Evolutionary conservation across 192 early-diverging fungal genomes (phyloP).

Genomic region (Backusella tuberculispora): DNA sequence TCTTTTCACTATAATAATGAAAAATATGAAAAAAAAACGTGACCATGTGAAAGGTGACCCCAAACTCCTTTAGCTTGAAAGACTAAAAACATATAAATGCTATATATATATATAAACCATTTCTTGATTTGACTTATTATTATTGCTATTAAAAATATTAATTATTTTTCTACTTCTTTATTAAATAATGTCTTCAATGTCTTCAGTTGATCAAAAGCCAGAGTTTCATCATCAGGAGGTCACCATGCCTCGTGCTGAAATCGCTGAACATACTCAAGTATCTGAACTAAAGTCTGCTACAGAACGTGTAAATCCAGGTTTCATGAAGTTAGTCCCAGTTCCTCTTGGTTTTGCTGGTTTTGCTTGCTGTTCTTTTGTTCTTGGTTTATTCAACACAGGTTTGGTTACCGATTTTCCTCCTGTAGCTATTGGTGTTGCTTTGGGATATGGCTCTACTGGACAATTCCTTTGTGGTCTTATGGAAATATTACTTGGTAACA

Average conservation of each 20-base stretch:
- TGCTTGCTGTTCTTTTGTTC: conserved; percentile 21
- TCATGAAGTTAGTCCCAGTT: not conserved
- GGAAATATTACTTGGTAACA: conserved; percentile 29
- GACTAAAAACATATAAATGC: conserved; percentile 1
- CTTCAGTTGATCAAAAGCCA: not conserved
- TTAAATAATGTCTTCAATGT: conserved; percentile 14
- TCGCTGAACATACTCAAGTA: not conserved
- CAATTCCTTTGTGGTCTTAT: conserved; percentile 22
- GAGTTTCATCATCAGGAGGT: conserved; percentile 12
- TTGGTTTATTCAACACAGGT: conserved; percentile 29
- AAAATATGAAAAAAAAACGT: conserved; percentile 5
- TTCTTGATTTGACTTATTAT: conserved; percentile 3
- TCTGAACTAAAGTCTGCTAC: not conserved
- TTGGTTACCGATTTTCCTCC: conserved; percentile 12
- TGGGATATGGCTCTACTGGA: conserved; percentile 25
- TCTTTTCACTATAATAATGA: too few relatives aligned
- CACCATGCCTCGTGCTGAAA: not conserved
- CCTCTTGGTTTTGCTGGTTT: conserved; percentile 30
- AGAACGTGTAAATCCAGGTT: not conserved
- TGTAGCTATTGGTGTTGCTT: conserved; percentile 29
- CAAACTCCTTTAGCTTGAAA: conserved; percentile 2
- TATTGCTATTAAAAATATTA: not conserved
- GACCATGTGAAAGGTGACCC: not conserved
- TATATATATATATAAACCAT: not conserved
- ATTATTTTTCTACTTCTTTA: not conserved